Conservation (phyloP, 257 asterid species). For the Solanum sejunctum region DNA sequence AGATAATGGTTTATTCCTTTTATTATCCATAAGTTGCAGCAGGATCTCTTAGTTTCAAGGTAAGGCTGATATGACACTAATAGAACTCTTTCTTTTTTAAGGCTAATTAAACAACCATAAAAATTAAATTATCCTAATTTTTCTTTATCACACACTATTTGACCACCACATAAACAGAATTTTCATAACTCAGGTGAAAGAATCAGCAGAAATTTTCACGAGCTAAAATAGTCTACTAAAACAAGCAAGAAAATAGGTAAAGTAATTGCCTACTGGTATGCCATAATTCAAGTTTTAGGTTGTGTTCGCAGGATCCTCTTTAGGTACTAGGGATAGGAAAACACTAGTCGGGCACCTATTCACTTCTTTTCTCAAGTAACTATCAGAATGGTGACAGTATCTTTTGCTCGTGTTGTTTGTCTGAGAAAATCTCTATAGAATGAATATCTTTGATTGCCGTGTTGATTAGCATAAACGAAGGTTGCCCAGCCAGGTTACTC, state of each 20-base stretch:
- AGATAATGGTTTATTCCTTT: background rate
- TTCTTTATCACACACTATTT: background rate
- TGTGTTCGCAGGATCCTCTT: background rate
- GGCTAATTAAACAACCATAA: background rate
- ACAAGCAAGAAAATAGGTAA: background rate
- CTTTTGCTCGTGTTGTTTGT: background rate
- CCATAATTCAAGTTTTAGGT: background rate
- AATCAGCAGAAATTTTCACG: background rate
- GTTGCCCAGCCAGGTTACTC: background rate
- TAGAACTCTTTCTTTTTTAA: background rate
- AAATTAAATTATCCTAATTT: background rate
- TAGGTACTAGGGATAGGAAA: background rate
- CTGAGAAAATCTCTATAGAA: background rate
- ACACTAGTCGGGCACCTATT: background rate
- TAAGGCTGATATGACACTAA: background rate
- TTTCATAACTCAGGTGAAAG: background rate
- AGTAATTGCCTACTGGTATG: background rate
- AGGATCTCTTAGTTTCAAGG: background rate
- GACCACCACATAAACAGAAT: background rate
- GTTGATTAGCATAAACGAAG: background rate
- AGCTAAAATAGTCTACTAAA: background rate
- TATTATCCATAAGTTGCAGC: background rate
- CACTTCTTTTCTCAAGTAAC: background rate
- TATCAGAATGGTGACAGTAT: background rate
- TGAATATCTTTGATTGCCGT: background rate